Base-by-base conservation (phyloP, 2,329 filamentous ascomycete genomes). In the Sclerotinia borealis region DNA sequence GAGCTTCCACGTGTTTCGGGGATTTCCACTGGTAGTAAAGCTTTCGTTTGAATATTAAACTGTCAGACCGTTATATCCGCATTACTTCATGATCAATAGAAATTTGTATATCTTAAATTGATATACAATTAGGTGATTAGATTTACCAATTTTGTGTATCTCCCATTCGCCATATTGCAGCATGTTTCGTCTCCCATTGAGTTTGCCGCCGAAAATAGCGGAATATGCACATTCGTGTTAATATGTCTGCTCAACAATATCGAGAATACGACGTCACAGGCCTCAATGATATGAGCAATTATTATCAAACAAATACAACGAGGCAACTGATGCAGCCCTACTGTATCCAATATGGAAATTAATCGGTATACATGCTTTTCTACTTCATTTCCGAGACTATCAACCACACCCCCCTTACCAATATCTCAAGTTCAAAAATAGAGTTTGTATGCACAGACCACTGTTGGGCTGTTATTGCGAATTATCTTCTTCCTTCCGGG, bases 371-470 rank as follows among this genome's bases (percentile, higher is more conserved):
- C 29, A 22, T 39, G 5, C 22, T 29, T 29, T 54, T 27, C 25
- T 34, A 54, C 22, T 29, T 41, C 37, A 55, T 29, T 41, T 22
- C 52, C 25, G 37, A 55, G 25, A 55, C n/a, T n/a, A n/a, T n/a
- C 52, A 55, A 17, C 17, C 37, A 55, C 19, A 17, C 13, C 49
- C 13, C 49, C 31, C 49, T 52, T 52, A 37, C n/a, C n/a, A 55
- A 59, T n/a, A 36, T 59, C 31, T 48, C 39, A 49, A 19, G 34
- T 31, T 61, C 37, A 37, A 61, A 39, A 55, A 61, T 45, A 55
- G 48, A 56, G 19, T 17, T 19, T 36, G 43, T 13, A 43, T 51
- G 59, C 59, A 61, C 59, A 41, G 48, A 61, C 47, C 59, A 61
- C 37, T 31, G 43, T 29, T 36, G 37, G 37, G 22, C 47, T 31